Evolutionary conservation across 2,329 filamentous ascomycete species (phyloP), one percentile per base, ranked within the genome.

Genomic region (Cucurbitaria berberidis): DNA sequence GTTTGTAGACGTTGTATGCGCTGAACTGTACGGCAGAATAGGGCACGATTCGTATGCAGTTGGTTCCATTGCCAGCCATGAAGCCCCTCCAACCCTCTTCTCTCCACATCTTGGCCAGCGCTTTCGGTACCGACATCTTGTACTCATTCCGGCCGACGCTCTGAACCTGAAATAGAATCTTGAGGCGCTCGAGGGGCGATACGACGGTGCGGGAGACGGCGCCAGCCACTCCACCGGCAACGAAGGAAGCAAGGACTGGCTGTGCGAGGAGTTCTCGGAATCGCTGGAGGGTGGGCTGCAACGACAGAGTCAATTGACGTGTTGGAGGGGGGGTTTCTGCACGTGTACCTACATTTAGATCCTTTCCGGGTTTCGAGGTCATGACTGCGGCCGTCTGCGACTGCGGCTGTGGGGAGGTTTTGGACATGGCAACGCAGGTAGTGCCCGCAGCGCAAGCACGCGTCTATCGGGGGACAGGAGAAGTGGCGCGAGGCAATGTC

Each of bases 11-110:
- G 74, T 96, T 98, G 80, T 98, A 99, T 72, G 92, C 96, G 64
- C 93, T 93, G 76, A 99, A 99, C 72, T 99, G 95, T 35, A 98
- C 95, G 10, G 95, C 95, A 44, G 93, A 98, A 76, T 99, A 99
- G 4, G 95, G 95, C 46, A 99, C 91, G 63, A 99, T 99, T 57
- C 95, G 90, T 68, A 99, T 91, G 81, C 95, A 99, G 76, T 99
- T 99, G 56, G 93, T 97, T 59, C 95, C 95, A 74, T 99, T 99
- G 46, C 95, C 95, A 63, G 92, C 87, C 93, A 99, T 96, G 77
- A 98, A 96, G 0, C 95, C 95, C 74, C 87, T 87, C 91, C 93
- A 98, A 48, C 95, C 95, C 77, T 99, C 95, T 74, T 99, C 95
- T 66, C 82, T 87, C 88, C 93, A 96, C 89, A 99, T 99, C 77